phyloP scores from a whole-genome alignment of 208 protist species.

The Leishmania braziliensis region DNA sequence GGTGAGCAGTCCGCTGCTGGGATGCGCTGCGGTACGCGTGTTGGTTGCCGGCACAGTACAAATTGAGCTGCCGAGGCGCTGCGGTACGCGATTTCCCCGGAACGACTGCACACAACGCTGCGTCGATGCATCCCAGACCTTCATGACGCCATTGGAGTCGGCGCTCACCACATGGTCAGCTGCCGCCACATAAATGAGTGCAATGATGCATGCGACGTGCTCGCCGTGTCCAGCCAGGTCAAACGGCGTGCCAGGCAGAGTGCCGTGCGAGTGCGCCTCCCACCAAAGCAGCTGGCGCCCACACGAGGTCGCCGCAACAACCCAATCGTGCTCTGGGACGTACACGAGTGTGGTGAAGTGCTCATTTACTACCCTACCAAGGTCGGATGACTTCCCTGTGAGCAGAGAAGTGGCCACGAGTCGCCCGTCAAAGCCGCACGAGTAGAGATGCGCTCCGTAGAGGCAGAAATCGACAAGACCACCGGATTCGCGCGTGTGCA shows the following conservation, averaged over 20 bases:
- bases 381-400: slow-evolving; percentile 32
- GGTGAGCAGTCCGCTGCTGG: not conserved
- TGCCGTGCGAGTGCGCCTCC: slow-evolving; percentile 50
- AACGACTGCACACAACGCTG: slow-evolving; percentile 79
- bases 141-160: slow-evolving; percentile 68
- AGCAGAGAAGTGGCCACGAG: slow-evolving; percentile 48
- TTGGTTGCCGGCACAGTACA: not conserved
- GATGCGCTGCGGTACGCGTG: slow-evolving; percentile 5
- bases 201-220: slow-evolving; percentile 45
- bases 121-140: slow-evolving; percentile 84
- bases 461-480: slow-evolving; percentile 75
- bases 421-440: slow-evolving; percentile 65
- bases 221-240: slow-evolving; percentile 32
- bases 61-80: not conserved
- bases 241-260: slow-evolving; percentile 43
- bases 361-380: slow-evolving; percentile 17
- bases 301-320: slow-evolving; percentile 40
- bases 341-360: slow-evolving; percentile 30
- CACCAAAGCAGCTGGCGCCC: slow-evolving; percentile 47
- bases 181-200: slow-evolving; percentile 52
- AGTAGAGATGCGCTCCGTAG: slow-evolving; percentile 45
- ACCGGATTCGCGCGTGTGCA: slow-evolving; percentile 54
- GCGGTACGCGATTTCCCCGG: slow-evolving; percentile 18
- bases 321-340: slow-evolving; percentile 14
- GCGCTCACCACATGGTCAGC: slow-evolving; percentile 71